Conservation (phyloP, 371 early-diverging fungal species). For the Syncephalastrum contaminatum region DNA sequence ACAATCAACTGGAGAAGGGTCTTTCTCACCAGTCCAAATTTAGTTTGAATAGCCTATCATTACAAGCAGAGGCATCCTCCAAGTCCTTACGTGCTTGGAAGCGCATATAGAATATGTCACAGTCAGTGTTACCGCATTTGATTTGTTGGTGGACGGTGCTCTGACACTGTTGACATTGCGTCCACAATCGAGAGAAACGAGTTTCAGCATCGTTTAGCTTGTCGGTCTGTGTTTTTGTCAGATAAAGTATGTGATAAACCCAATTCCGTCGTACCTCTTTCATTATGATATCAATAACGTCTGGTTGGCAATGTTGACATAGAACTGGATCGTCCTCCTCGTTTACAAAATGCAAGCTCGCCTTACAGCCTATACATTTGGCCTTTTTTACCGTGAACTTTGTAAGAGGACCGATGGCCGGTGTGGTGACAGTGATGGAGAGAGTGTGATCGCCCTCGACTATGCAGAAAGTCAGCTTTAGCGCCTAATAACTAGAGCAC, state of each 20-base stretch:
- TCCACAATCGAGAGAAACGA: constrained; percentile 91
- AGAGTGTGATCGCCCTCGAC: constrained; percentile 93
- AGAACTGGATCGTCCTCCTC: constrained; percentile 57
- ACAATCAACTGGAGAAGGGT: no score
- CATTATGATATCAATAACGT: constrained; percentile 28
- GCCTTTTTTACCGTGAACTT: constrained; percentile 90
- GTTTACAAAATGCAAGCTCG: constrained; percentile 10
- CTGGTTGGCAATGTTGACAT: constrained; percentile 78
- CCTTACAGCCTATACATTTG: constrained; percentile 95
- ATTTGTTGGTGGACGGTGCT: constrained; percentile 96
- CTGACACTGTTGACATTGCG: constrained; percentile 99
- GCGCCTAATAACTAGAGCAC: no score
- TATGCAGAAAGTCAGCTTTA: constrained; percentile 12
- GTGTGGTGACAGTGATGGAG: constrained; percentile 84
- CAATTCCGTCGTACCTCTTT: no score
- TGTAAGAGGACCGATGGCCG: constrained; percentile 90
- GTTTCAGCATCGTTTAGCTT: constrained; percentile 74
- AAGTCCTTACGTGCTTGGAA: constrained; percentile 97
- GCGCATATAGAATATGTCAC: constrained; percentile 99
- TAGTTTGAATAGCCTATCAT: constrained; percentile 1
- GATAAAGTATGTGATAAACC: not conserved
- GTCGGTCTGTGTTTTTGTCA: constrained; percentile 24
- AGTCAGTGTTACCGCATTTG: constrained; percentile 95
- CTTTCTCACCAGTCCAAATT: not conserved
- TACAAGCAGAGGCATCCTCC: constrained; percentile 53